Percentiles rank a stretch among this genome's conserved stretches.
Evolutionary conservation across 2,329 filamentous ascomycete species (phyloP).

Genomic region (Colletotrichum melonis): DNA sequence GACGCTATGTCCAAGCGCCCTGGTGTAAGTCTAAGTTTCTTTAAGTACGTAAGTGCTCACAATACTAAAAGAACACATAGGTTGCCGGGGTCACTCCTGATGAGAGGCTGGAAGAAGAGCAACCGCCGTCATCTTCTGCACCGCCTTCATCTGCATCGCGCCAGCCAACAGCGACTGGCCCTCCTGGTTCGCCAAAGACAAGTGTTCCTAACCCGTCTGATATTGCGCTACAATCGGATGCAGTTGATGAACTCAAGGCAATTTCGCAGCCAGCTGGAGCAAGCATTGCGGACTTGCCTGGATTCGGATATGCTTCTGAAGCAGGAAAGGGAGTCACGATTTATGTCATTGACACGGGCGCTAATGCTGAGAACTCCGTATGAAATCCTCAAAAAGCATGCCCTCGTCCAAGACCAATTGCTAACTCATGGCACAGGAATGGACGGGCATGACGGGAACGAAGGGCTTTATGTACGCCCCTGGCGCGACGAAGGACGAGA

Average conservation of each 20-base stretch:
- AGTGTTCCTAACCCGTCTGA: not conserved
- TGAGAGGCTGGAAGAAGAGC: not conserved
- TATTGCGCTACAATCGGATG: not conserved
- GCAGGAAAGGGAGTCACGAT: slow-evolving; percentile 17
- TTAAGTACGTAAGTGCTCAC: no score
- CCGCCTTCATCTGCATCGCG: not conserved
- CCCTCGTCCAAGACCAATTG: no score
- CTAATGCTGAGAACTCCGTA: not conserved
- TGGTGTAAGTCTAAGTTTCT: not conserved
- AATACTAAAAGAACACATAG: not conserved
- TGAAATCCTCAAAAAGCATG: not conserved
- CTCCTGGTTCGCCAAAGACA: not conserved
- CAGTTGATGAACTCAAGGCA: slow-evolving; percentile 14
- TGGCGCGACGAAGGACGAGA: not conserved
- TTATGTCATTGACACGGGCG: slow-evolving; percentile 14
- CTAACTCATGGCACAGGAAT: slow-evolving; percentile 21
- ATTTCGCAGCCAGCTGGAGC: slow-evolving; percentile 19
- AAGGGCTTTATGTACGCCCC: slow-evolving; percentile 1
- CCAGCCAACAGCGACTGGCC: not conserved
- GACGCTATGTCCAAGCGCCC: not conserved
- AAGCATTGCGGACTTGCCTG: not conserved
- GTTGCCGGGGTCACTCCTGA: not conserved
- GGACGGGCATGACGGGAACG: not conserved
- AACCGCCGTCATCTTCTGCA: not conserved
- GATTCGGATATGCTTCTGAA: slow-evolving; percentile 12